These are phyloP conservation scores for Choricystis sp. DNA, from an alignment of 139 green algal species.

Conservation along the genomic window DNA sequence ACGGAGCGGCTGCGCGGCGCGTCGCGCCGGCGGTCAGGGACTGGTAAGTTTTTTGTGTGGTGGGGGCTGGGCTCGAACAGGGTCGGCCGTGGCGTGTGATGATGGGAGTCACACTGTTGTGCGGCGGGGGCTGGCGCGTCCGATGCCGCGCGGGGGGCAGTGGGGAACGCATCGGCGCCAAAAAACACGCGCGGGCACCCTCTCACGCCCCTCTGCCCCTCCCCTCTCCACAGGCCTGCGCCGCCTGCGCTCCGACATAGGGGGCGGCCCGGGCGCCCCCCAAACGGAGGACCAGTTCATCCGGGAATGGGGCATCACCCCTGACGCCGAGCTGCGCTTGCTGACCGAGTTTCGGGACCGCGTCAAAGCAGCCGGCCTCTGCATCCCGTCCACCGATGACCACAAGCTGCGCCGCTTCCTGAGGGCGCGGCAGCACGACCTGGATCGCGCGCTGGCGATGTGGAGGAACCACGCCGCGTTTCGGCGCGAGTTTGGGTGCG, in stretches of 20 bases:
- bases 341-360: not conserved
- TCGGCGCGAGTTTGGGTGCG: constrained; percentile 35
- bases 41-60: not conserved
- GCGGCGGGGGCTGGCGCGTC: no score
- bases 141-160: no score
- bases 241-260: no score
- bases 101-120: no score
- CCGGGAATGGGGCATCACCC: not conserved
- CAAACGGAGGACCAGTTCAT: not conserved
- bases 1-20: no score
- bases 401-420: constrained; percentile 37
- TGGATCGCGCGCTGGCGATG: constrained; percentile 31
- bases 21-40: not conserved
- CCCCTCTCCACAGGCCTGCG: no score
- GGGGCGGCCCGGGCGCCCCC: no score
- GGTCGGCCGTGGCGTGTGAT: no score
- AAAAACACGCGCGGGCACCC: no score
- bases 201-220: no score
- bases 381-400: constrained; percentile 7
- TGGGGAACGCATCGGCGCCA: no score
- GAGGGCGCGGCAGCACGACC: constrained; percentile 33
- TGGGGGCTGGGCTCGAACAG: no score
- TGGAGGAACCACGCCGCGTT: constrained; percentile 20
- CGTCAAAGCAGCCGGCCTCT: not conserved
- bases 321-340: not conserved